Conservation (phyloP, 352 stramenopile genomes). For the Labyrinthula sp. region DNA sequence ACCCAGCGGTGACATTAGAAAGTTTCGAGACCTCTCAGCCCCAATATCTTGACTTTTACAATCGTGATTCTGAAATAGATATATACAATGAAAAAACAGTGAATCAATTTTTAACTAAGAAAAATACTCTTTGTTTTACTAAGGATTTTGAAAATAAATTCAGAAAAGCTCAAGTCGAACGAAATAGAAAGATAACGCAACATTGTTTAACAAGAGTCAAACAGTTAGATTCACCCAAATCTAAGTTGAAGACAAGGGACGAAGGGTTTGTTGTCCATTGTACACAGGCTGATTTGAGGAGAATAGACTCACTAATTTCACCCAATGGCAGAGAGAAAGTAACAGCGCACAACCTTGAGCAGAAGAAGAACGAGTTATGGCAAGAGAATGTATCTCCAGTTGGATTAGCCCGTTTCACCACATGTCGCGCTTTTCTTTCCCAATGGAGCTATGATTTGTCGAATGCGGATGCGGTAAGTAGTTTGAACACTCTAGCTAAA, state of each 20-base stretch:
- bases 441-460: slow-evolving; percentile 26
- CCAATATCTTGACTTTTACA: too few species aligned
- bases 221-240: too few species aligned
- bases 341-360: not conserved
- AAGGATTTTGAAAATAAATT: slow-evolving; percentile 6
- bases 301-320: slow-evolving; percentile 6
- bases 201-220: slow-evolving; percentile 8
- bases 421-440: slow-evolving; percentile 14
- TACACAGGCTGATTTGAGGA: slow-evolving; percentile 15
- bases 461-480: slow-evolving; percentile 14
- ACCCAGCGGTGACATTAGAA: slow-evolving; percentile 11
- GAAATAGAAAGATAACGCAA: slow-evolving; percentile 20
- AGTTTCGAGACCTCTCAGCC: too few species aligned
- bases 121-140: too few species aligned
- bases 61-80: slow-evolving; percentile 13
- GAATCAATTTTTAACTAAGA: slow-evolving; percentile 17
- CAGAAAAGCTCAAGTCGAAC: slow-evolving; percentile 10
- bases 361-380: slow-evolving; percentile 26
- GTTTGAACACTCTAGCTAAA: slow-evolving; percentile 2
- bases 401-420: slow-evolving; percentile 24
- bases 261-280: slow-evolving; percentile 13
- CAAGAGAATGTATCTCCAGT: too few species aligned
- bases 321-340: slow-evolving; percentile 12
- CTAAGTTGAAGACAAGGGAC: not conserved
- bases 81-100: slow-evolving; percentile 10